Percentiles rank a stretch among this genome's conserved stretches.
Conservation (phyloP, 305 asterid genomes). For the Fraxinus platypoda region DNA sequence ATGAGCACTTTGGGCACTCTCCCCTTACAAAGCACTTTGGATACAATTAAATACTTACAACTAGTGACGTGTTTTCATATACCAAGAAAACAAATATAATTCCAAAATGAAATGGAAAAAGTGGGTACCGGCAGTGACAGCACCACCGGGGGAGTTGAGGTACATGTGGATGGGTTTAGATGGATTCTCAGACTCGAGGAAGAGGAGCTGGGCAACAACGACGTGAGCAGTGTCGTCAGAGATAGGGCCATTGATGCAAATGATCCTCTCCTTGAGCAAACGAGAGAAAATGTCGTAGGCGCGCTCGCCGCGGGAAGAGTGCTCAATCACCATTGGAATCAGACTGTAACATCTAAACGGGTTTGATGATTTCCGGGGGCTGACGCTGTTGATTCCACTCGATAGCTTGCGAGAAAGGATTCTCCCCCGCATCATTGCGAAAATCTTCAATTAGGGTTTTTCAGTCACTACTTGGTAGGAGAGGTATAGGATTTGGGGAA, state of each 20-base stretch:
- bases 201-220: conserved; percentile 94
- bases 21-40: background rate
- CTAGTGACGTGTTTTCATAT: background rate
- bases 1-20: background rate
- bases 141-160: conserved; percentile 95
- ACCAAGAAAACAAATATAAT: background rate
- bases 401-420: conserved; percentile 35
- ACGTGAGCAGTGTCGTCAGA: conserved; percentile 87
- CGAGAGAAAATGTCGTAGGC: conserved; percentile 95
- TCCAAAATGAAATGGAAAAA: background rate
- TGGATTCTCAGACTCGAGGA: conserved; percentile 87
- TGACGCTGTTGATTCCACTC: conserved; percentile 24
- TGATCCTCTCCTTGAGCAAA: conserved; percentile 79
- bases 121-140: conserved; percentile 76
- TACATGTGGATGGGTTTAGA: conserved; percentile 91
- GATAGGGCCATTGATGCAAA: conserved; percentile 87
- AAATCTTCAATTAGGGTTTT: conserved; percentile 2
- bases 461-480: background rate
- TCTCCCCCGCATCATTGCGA: conserved; percentile 27
- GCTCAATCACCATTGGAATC: conserved; percentile 94
- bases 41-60: background rate
- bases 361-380: background rate
- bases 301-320: conserved; percentile 88
- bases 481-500: background rate
- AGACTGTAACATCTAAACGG: conserved; percentile 47